Evolutionary conservation across 192 early-diverging fungal genomes (phyloP).

Genomic region (Entomortierella chlamydospora): DNA sequence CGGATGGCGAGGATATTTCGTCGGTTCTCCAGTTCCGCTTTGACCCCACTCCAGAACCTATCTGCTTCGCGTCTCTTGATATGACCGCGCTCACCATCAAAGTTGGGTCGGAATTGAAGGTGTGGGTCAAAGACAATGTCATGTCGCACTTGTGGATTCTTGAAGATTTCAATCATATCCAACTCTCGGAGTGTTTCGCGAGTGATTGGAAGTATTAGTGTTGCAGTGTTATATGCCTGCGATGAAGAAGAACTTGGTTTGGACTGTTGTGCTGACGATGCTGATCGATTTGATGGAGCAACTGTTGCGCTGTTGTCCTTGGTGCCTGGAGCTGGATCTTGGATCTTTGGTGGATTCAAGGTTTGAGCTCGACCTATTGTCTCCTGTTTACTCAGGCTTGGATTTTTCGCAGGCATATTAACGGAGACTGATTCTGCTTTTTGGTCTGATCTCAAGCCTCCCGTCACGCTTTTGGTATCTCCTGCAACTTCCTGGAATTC

Average conservation of each 20-base stretch:
- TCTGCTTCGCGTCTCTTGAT: slow-evolving; percentile 70
- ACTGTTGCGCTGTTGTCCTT: neutral
- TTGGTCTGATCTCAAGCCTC: neutral
- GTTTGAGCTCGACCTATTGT: neutral
- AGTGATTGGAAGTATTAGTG: slow-evolving; percentile 78
- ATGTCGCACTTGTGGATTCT: slow-evolving; percentile 87
- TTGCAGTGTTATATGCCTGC: neutral
- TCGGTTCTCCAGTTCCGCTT: slow-evolving; percentile 42
- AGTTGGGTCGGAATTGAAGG: slow-evolving; percentile 90
- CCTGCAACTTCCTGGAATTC: neutral
- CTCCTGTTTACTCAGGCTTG: neutral
- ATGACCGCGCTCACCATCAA: slow-evolving; percentile 76
- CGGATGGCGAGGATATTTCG: slow-evolving; percentile 45
- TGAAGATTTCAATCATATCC: slow-evolving; percentile 83
- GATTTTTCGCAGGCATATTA: neutral
- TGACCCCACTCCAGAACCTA: slow-evolving; percentile 80
- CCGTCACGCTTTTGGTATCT: neutral
- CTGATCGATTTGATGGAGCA: neutral
- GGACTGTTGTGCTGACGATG: neutral
- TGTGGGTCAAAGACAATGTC: slow-evolving; percentile 92
- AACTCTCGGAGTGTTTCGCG: slow-evolving; percentile 90
- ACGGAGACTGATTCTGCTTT: neutral
- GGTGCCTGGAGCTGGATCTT: neutral
- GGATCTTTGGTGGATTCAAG: neutral
- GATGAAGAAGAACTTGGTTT: neutral